Evolutionary conservation across 2,329 filamentous ascomycete genomes (phyloP).

Genomic region (Trichoderma arundinaceum): DNA sequence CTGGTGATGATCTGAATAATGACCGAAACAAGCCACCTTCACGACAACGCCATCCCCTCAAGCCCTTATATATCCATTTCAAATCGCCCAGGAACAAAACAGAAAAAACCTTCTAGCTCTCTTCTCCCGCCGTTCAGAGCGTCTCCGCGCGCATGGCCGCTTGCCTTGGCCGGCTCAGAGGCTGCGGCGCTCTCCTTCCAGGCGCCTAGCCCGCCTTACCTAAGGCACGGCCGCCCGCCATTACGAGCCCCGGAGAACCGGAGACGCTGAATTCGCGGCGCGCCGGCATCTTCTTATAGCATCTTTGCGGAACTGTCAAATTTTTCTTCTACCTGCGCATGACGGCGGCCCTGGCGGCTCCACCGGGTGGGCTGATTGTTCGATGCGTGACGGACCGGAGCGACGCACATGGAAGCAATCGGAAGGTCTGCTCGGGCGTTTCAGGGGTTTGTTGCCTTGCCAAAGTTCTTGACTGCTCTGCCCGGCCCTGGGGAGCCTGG

Average conservation of each 20-base stretch:
- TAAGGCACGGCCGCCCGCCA: neutral
- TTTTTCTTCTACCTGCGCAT: neutral
- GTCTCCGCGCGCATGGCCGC: slow-evolving; percentile 15
- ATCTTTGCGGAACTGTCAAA: neutral
- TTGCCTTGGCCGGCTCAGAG: neutral
- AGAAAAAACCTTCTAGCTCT: slow-evolving; percentile 1
- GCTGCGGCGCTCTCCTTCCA: neutral
- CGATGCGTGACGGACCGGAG: neutral
- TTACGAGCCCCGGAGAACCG: slow-evolving; percentile 25
- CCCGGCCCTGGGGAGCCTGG: too few species aligned
- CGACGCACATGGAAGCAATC: neutral
- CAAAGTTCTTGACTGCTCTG: too few species aligned
- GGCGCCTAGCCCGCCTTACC: neutral
- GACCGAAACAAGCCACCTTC: neutral
- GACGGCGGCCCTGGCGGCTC: neutral
- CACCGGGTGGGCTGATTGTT: slow-evolving; percentile 7
- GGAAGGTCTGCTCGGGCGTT: neutral
- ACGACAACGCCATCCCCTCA: neutral
- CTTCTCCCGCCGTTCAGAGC: slow-evolving; percentile 5
- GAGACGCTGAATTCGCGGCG: slow-evolving; percentile 24
- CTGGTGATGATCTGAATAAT: slow-evolving; percentile 4
- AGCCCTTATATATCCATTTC: neutral
- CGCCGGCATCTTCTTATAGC: neutral
- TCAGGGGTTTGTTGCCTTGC: neutral
- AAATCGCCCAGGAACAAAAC: neutral